Evolutionary conservation across 2,329 filamentous ascomycete species (phyloP), one percentile per base, ranked within the genome.

Genomic region (Curvularia verruculosa): DNA sequence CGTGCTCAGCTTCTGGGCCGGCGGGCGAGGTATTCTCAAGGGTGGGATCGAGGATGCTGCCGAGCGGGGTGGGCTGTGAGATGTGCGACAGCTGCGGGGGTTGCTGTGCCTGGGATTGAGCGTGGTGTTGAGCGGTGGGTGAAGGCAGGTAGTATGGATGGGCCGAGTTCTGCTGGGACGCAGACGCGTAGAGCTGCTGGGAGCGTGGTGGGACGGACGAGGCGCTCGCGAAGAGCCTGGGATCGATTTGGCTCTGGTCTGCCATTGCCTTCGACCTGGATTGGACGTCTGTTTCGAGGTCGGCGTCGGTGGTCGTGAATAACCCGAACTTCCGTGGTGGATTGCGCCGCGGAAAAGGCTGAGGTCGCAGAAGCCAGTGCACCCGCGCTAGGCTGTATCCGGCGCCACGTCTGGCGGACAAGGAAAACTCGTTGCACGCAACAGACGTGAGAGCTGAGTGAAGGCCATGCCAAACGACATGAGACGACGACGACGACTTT

Each of bases 111-210:
- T 52, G 52, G 44, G 51, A 31, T n/a, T 54, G 52, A 23, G 50
- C 2, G 31, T 69, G 67, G 47, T 63, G 64, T 52, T 71, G 67
- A 31, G 63, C 6, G 5, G 54, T 49, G 19, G 67, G 63, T 10
- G 68, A 58, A 39, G 71, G 69, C 7, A 75, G 68, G 56, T 75
- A 75, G 64, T 75, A 75, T 19, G 72, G 73, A 43, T 69, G 67
- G 36, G 58, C 63, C 26, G 61, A 60, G 44, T 54, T 44, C 18
- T 63, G 68, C 58, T 66, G 67, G 18, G 67, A 59, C 37, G 63
- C 65, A 24, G 69, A 45, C 24, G 70, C 60, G 60, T 73, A 74
- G 36, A 66, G 44, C 55, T 66, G 49, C 55, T 67, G 72, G 7
- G 64, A 57, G 45, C 61, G 64, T 53, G 68, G 69, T 24, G 63